Conservation (phyloP, 257 asterid species). For the Solanum peruvianum region DNA sequence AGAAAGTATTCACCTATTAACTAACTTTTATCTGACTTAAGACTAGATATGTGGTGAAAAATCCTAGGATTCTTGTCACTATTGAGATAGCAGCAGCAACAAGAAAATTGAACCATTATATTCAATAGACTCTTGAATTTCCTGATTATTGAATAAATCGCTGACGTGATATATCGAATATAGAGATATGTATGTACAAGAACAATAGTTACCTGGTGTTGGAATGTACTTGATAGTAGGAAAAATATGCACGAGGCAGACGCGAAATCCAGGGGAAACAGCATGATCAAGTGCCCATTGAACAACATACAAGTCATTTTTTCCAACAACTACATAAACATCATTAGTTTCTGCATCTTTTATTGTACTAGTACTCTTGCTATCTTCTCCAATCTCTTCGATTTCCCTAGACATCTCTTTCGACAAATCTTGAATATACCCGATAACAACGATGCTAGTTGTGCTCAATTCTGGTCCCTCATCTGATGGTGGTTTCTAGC, state of each 20-base stretch:
- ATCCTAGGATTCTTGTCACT: not conserved
- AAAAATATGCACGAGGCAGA: conserved; percentile 52
- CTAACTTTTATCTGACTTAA: not conserved
- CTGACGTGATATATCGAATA: not conserved
- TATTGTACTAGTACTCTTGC: not conserved
- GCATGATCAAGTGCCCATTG: conserved; percentile 65
- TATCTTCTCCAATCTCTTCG: conserved; percentile 55
- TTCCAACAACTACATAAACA: conserved; percentile 68
- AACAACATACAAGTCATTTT: conserved; percentile 51
- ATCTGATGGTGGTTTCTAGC: not conserved
- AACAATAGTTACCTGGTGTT: conserved; percentile 43
- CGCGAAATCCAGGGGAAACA: conserved; percentile 34
- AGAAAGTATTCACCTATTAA: not conserved
- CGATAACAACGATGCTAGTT: not conserved
- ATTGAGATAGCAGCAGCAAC: not conserved
- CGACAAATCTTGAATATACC: not conserved
- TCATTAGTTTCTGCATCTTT: conserved; percentile 28
- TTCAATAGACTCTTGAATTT: not conserved
- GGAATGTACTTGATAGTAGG: conserved; percentile 46
- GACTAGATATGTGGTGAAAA: not conserved
- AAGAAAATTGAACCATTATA: not conserved
- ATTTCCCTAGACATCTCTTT: conserved; percentile 48
- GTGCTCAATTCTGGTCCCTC: not conserved
- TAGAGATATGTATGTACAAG: not conserved
- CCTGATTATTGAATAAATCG: not conserved